These are phyloP conservation scores for Linum tenue DNA, from an alignment of 345 rosid species.

Conservation along the genomic window DNA sequence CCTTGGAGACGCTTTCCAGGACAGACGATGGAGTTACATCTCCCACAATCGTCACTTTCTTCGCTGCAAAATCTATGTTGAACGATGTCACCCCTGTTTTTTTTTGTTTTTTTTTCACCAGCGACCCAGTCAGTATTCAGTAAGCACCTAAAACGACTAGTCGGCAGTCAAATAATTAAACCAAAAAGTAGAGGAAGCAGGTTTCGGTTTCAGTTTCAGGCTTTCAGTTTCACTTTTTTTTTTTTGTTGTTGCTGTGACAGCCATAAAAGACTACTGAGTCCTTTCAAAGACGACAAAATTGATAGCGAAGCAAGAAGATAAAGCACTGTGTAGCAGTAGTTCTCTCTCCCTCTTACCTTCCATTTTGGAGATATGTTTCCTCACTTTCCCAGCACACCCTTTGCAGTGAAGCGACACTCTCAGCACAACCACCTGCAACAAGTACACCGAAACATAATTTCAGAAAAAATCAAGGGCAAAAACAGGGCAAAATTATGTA, in stretches of 20 bases:
- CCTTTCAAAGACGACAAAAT: background rate
- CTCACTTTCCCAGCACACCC: constrained; percentile 85
- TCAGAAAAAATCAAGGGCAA: background rate
- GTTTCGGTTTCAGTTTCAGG: background rate
- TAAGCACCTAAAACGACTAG: background rate
- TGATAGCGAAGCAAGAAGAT: background rate
- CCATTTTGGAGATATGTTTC: constrained; percentile 85
- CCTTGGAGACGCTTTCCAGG: constrained; percentile 71
- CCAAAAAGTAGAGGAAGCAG: background rate
- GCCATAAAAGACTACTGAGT: background rate
- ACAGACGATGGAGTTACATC: constrained; percentile 69
- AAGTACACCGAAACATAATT: too few relatives aligned
- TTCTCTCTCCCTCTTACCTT: constrained; percentile 33
- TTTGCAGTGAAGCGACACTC: constrained; percentile 88
- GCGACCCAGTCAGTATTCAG: background rate
- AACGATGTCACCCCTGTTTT: constrained; percentile 75
- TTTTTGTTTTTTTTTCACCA: background rate
- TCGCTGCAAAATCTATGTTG: constrained; percentile 72
- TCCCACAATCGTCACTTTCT: constrained; percentile 84
- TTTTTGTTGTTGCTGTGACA: background rate
- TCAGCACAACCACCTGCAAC: constrained; percentile 64
- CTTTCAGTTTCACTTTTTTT: background rate
- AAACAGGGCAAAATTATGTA: background rate
- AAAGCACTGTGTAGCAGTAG: background rate
- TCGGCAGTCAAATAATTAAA: background rate